phyloP scores from a whole-genome alignment of 2,329 filamentous ascomycete species.

The Rugonectria rugulosa region DNA sequence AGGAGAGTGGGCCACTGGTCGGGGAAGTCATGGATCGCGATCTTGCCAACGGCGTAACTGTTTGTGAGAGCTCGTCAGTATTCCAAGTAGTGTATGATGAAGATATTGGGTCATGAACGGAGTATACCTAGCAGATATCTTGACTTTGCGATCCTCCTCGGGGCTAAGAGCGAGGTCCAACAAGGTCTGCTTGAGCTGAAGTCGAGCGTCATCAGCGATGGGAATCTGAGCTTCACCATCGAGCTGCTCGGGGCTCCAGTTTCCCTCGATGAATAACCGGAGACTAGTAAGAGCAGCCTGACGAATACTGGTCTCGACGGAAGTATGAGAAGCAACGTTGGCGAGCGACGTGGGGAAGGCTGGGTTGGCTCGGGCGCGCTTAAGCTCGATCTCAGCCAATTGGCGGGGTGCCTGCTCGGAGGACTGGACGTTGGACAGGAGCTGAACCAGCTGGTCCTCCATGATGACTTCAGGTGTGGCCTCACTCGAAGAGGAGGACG shows the following conservation, averaged over 20 bases:
- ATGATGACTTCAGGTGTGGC: conserved; percentile 56
- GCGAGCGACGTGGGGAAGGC: conserved; percentile 82
- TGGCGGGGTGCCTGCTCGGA: conserved; percentile 78
- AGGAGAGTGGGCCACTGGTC: conserved; percentile 94
- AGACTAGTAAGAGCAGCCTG: conserved; percentile 84
- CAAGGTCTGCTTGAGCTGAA: conserved; percentile 74
- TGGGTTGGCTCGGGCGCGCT: conserved; percentile 71
- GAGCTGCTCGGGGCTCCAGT: conserved; percentile 82
- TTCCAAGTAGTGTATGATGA: neutral
- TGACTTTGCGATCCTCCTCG: conserved; percentile 84
- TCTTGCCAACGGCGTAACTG: conserved; percentile 85
- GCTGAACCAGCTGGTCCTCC: conserved; percentile 90
- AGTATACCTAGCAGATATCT: conserved; percentile 80
- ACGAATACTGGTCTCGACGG: conserved; percentile 76
- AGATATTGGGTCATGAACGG: neutral
- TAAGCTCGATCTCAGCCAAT: conserved; percentile 84
- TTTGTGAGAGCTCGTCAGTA: conserved; percentile 10
- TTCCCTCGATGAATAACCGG: conserved; percentile 81
- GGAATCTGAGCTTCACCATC: conserved; percentile 69
- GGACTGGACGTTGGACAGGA: conserved; percentile 87
- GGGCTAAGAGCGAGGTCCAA: conserved; percentile 79
- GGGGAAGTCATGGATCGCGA: conserved; percentile 91
- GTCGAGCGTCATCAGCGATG: conserved; percentile 77
- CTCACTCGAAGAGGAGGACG: conserved; percentile 3
- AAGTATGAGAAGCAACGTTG: conserved; percentile 79